Conservation (phyloP, 352 stramenopile species). For the Phytophthora cryptogea region DNA sequence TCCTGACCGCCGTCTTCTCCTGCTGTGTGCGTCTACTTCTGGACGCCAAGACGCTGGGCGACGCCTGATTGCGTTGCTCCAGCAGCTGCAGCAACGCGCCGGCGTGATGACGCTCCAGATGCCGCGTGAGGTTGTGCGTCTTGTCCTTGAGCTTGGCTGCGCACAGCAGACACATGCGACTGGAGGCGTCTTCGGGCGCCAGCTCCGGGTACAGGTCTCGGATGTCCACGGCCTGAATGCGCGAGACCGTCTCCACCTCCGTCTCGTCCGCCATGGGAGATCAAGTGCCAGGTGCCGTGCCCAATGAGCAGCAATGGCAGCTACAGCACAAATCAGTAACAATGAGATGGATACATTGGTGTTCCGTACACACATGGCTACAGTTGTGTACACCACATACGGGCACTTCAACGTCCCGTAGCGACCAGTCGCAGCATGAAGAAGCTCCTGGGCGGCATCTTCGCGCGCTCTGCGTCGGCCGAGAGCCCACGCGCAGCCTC, state of each 20-base stretch:
- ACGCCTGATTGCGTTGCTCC: constrained; percentile 44
- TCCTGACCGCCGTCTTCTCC: constrained; percentile 18
- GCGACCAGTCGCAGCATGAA: constrained; percentile 49
- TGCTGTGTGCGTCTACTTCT: constrained; percentile 14
- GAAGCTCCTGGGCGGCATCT: constrained; percentile 69
- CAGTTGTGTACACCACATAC: constrained; percentile 1
- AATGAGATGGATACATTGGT: constrained; percentile 29
- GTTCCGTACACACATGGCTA: background rate
- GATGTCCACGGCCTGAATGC: constrained; percentile 54
- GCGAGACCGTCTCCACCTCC: constrained; percentile 58
- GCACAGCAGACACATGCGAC: constrained; percentile 55
- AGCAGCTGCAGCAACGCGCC: constrained; percentile 53
- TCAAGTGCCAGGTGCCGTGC: background rate
- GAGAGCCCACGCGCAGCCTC: constrained; percentile 9
- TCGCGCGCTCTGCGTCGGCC: constrained; percentile 41
- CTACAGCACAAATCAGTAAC: constrained; percentile 30
- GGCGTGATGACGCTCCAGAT: constrained; percentile 58
- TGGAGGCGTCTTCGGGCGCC: constrained; percentile 41
- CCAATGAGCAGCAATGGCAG: background rate
- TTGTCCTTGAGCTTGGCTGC: constrained; percentile 59
- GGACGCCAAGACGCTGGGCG: constrained; percentile 14
- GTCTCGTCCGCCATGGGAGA: constrained; percentile 49
- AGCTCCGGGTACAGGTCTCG: constrained; percentile 53
- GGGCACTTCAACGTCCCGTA: constrained; percentile 15
- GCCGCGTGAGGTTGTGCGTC: constrained; percentile 68